Percentiles rank a stretch among this genome's conserved stretches.
These are phyloP conservation scores for Trichoderma oligosporum DNA, from an alignment of 2,329 filamentous ascomycete genomes.

Conservation along the genomic window DNA sequence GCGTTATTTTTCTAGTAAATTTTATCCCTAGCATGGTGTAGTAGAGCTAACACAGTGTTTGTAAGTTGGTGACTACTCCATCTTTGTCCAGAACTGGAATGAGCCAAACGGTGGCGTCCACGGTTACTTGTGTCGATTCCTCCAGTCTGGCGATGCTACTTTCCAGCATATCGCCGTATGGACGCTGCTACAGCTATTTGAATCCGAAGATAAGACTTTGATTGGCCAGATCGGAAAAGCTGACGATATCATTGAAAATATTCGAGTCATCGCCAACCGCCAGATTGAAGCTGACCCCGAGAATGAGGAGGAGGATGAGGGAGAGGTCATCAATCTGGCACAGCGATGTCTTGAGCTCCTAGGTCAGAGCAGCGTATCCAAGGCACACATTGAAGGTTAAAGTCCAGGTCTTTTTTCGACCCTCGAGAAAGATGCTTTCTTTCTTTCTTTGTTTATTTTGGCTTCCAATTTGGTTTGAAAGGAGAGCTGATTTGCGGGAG, in stretches of 20 bases:
- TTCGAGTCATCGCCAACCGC: slow-evolving; percentile 84
- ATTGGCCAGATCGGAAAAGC: slow-evolving; percentile 84
- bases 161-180: slow-evolving; percentile 99
- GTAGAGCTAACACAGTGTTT: background rate
- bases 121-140: slow-evolving; percentile 88
- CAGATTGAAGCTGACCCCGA: slow-evolving; percentile 84
- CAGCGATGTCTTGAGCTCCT: slow-evolving; percentile 85
- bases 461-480: background rate
- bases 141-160: slow-evolving; percentile 89
- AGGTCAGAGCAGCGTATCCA: slow-evolving; percentile 64
- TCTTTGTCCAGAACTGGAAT: slow-evolving; percentile 92
- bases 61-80: slow-evolving; percentile 89
- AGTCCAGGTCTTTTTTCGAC: background rate
- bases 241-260: slow-evolving; percentile 87
- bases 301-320: slow-evolving; percentile 83
- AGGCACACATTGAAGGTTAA: slow-evolving; percentile 78
- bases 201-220: slow-evolving; percentile 89
- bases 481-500: background rate
- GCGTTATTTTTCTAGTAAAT: background rate
- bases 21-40: too few relatives aligned
- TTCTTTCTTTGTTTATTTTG: too few relatives aligned
- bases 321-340: slow-evolving; percentile 86
- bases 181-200: slow-evolving; percentile 91
- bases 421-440: background rate
- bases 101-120: slow-evolving; percentile 92